Evolutionary conservation across 306 rosid species (phyloP), one percentile per base, ranked within the genome.

Genomic region (Lotus japonicus): DNA sequence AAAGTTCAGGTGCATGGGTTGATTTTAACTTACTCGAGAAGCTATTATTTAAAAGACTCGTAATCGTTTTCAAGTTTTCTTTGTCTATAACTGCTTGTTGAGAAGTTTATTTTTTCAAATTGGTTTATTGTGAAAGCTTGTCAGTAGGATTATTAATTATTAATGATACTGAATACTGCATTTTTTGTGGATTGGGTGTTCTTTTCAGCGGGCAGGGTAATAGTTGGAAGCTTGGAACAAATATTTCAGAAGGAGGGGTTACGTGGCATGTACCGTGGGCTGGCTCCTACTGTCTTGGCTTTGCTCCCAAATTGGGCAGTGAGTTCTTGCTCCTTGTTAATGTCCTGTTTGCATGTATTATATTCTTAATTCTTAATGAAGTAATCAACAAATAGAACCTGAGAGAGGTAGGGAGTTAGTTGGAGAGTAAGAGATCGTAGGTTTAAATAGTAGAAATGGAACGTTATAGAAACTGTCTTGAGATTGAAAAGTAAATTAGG

Each of bases 301-400:
- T 77, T 91, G 64, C 96, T 91, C 78, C 94, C 97, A 17, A 91
- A 88, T 59, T 88, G 96, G 97, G 97, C 97, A 62, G 97, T 91
- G 73, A 91, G 97, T 64, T 51, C 57, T 67, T 68, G 55, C 44
- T 43, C 59, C 38, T 53, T 41, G 26, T 33, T 13, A 5, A 21
- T 54, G 45, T 55, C 6, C 43, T 73, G 11, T 64, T 55, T 53
- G 19, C 6, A 1, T 70, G 2, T 5, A 3, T 51, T 31, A 57
- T 44, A 57, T 21, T 58, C 10, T 66, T 58, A 23, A 55, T 60
- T 58, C 12, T 66, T 54, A 23, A 55, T 60, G 75, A 28, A 67
- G 31, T 65, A 21, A 41, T 38, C 19, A 13, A 7, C 26, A 4
- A 49, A 63, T 64, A 58, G 52, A 55, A 54, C 41, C n/a, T n/a